phyloP scores from a whole-genome alignment of 2,329 filamentous ascomycete species.

The Colletotrichum sp. region DNA sequence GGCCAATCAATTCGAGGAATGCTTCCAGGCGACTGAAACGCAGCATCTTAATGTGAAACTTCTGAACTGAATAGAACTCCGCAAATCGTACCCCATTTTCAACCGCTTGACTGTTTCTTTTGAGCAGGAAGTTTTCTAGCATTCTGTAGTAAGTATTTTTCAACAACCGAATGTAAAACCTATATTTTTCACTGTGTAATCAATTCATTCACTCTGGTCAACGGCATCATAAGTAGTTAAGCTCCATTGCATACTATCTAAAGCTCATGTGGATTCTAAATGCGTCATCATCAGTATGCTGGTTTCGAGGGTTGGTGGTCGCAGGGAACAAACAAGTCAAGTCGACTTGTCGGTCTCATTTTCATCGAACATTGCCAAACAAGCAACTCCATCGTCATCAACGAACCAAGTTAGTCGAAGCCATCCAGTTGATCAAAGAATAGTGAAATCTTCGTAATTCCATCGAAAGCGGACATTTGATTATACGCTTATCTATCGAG shows the following conservation, averaged over 20 bases:
- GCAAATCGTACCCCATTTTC: accelerated
- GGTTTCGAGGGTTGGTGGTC: not conserved
- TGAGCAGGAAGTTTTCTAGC: not conserved
- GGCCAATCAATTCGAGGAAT: not conserved
- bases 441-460: not conserved
- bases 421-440: not conserved
- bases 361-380: not conserved
- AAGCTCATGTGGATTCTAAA: not conserved
- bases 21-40: not conserved
- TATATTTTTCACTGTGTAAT: not conserved
- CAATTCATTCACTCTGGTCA: not conserved
- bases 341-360: not conserved
- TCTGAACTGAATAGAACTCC: not conserved
- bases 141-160: not conserved
- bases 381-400: not conserved
- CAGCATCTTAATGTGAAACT: not conserved
- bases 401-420: not conserved
- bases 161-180: not conserved
- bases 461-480: not conserved
- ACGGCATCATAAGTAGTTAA: not conserved
- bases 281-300: not conserved
- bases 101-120: not conserved
- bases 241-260: not conserved
- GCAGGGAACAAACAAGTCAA: not conserved
- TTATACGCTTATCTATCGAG: not conserved